Evolutionary conservation across 371 early-diverging fungal genomes (phyloP).

Genomic region (Rhizomucor pusillus): DNA sequence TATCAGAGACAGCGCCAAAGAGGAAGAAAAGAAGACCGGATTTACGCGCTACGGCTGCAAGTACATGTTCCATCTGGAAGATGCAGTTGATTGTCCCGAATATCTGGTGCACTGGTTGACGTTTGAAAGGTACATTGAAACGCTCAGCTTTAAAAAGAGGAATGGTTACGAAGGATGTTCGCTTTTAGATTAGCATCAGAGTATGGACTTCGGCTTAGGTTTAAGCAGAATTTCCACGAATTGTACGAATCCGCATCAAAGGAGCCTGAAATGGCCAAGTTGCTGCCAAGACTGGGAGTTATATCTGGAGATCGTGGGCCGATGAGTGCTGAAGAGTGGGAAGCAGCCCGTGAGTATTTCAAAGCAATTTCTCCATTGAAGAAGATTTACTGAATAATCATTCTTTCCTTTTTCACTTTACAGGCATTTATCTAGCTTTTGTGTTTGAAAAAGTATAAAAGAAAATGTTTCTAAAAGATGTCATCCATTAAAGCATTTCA

Average conservation of each 20-base stretch:
- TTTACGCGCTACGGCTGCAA: constrained; percentile 78
- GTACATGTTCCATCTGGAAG: constrained; percentile 93
- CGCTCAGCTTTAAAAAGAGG: neutral
- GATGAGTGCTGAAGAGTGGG: constrained; percentile 89
- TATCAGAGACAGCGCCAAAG: constrained; percentile 42
- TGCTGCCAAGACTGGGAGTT: constrained; percentile 84
- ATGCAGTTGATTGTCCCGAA: constrained; percentile 98
- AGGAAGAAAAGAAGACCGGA: constrained; percentile 18
- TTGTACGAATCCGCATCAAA: constrained; percentile 64
- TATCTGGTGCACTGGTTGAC: constrained; percentile 90
- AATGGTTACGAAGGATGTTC: neutral
- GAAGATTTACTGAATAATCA: neutral
- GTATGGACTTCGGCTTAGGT: constrained; percentile 73
- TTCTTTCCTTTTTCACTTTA: neutral
- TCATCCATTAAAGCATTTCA: neutral
- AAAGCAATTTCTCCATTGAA: neutral
- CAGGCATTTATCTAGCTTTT: constrained; percentile 59
- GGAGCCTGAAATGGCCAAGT: constrained; percentile 44
- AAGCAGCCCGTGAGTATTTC: constrained; percentile 70
- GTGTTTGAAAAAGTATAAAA: constrained; percentile 49
- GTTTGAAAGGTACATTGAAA: constrained; percentile 59
- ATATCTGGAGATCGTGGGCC: constrained; percentile 60
- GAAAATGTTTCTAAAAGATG: neutral
- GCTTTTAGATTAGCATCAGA: constrained; percentile 75
- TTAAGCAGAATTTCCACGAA: constrained; percentile 79